A percentile compares a stretch with the other conserved stretches of the same genome.
These are phyloP conservation scores for Cladosporium colombiae DNA, from an alignment of 2,329 filamentous ascomycete genomes.

Conservation along the genomic window DNA sequence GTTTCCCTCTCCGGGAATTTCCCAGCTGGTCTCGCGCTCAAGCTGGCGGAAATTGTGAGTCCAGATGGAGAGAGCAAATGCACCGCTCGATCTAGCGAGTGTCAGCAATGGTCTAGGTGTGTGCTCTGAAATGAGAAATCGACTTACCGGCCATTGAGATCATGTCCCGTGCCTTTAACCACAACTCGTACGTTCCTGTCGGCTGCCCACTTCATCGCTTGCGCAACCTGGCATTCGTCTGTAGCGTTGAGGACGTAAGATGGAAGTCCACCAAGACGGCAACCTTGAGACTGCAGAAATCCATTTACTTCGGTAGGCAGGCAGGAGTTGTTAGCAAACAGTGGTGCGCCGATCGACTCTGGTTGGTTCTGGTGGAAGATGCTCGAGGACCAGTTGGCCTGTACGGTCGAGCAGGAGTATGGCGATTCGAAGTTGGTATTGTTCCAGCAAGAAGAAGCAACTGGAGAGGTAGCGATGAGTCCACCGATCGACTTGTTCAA, in stretches of 20 bases:
- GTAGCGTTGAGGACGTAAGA: conserved; percentile 40
- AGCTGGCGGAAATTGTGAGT: conserved; percentile 21
- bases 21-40: conserved; percentile 14
- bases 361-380: conserved; percentile 37
- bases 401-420: conserved; percentile 30
- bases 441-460: conserved; percentile 38
- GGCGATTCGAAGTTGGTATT: conserved; percentile 34
- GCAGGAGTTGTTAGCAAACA: conserved; percentile 40
- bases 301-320: conserved; percentile 32
- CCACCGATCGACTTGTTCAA: conserved; percentile 24
- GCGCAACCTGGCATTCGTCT: conserved; percentile 30
- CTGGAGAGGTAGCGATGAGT: conserved; percentile 32
- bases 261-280: conserved; percentile 35
- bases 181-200: conserved; percentile 23
- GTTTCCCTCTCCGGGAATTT: conserved; percentile 6
- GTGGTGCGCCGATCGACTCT: conserved; percentile 35
- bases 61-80: conserved; percentile 25
- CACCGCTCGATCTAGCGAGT: conserved; percentile 22
- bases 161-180: conserved; percentile 26
- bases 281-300: conserved; percentile 32
- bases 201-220: conserved; percentile 35
- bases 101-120: neutral
- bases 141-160: conserved; percentile 23
- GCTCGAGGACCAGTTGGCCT: conserved; percentile 34
- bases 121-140: neutral